Conservation (phyloP, 2,329 filamentous ascomycete genomes). For the Penicillium verrucosum region DNA sequence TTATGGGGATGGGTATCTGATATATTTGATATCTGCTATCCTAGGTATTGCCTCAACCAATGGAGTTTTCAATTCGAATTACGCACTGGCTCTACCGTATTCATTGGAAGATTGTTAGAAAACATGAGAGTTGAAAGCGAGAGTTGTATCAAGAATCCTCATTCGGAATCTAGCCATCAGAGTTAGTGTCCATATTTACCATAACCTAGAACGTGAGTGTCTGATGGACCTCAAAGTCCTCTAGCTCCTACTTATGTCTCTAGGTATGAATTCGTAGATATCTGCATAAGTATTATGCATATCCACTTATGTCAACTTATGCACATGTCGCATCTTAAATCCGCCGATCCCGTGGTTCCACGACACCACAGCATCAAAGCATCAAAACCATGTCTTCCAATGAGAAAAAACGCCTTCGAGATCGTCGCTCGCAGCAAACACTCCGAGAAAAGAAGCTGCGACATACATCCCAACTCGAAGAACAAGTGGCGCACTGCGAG, state of each 20-base stretch:
- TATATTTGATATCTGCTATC: neutral
- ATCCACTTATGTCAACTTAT: neutral
- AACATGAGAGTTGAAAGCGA: neutral
- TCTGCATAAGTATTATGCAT: neutral
- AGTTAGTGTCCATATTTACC: too few species aligned
- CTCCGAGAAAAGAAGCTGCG: constrained; percentile 26
- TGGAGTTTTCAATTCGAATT: neutral
- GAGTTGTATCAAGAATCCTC: too few species aligned
- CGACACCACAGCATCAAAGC: neutral
- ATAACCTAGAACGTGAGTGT: too few species aligned
- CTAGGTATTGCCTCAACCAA: neutral
- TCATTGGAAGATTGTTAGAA: neutral
- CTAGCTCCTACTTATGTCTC: too few species aligned
- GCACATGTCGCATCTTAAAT: neutral
- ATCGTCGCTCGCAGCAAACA: constrained; percentile 28
- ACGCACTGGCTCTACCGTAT: neutral
- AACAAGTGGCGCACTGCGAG: constrained; percentile 24
- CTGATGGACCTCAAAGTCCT: too few species aligned
- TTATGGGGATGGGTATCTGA: neutral
- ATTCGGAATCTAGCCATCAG: too few species aligned
- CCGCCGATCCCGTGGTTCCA: neutral
- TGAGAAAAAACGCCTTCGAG: constrained; percentile 25
- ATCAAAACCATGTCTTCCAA: constrained; percentile 6
- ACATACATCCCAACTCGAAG: constrained; percentile 20
- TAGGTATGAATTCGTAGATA: neutral